A percentile compares a stretch with the other conserved stretches of the same genome.
Conservation (phyloP, 352 stramenopile genomes). For the Thraustochytrium sp. region DNA sequence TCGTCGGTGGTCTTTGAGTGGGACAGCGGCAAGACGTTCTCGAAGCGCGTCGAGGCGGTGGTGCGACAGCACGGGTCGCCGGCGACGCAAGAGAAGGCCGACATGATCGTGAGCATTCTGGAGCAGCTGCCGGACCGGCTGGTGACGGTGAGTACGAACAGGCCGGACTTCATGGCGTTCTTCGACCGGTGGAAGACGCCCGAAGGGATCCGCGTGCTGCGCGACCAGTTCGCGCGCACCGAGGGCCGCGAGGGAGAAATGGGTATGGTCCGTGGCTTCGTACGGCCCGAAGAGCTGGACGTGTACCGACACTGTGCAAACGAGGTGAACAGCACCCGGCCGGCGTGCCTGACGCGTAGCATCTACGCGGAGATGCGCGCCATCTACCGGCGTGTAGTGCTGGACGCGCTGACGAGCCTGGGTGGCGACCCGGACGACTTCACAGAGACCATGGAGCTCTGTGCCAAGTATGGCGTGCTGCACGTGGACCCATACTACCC, state of each 20-base stretch:
- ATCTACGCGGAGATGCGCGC: conserved; percentile 28
- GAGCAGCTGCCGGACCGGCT: neutral
- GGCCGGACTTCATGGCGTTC: neutral
- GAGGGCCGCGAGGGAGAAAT: neutral
- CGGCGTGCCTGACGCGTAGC: neutral
- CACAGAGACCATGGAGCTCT: conserved; percentile 8
- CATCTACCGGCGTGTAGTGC: conserved; percentile 3
- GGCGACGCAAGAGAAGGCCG: neutral
- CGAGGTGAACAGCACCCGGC: neutral
- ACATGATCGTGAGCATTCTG: neutral
- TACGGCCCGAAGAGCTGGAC: neutral
- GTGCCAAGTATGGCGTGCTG: neutral
- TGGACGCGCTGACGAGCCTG: neutral
- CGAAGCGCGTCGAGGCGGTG: neutral
- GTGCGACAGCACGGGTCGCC: neutral
- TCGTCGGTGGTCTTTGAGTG: no score
- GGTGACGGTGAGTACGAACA: neutral
- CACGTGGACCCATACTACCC: conserved; percentile 32
- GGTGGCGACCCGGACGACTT: conserved; percentile 18
- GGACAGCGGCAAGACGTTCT: neutral
- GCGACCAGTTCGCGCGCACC: neutral
- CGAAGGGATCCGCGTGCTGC: neutral
- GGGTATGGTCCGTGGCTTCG: neutral
- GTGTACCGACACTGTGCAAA: neutral
- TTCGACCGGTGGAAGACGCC: neutral